phyloP scores from a whole-genome alignment of 2,329 filamentous ascomycete genomes.

The Zymoseptoria crescenta region DNA sequence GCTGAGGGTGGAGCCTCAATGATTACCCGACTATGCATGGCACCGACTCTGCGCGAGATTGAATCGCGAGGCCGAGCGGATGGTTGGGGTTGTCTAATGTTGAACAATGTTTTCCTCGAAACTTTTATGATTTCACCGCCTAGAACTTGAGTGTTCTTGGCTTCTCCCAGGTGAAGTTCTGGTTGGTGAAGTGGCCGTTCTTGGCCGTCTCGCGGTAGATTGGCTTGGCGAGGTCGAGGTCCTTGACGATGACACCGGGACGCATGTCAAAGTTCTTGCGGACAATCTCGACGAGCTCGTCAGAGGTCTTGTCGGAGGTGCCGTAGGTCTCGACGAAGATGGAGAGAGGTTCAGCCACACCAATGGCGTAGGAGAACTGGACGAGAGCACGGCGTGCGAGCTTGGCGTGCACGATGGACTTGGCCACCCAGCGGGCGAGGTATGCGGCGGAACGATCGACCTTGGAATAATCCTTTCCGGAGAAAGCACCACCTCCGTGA shows the following conservation, averaged over 20 bases:
- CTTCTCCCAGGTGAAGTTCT: constrained; percentile 96
- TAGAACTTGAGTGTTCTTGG: constrained; percentile 92
- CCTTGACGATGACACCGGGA: constrained; percentile 96
- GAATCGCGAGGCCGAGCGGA: constrained; percentile 3
- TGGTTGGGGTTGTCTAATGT: constrained; percentile 3
- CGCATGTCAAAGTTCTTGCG: constrained; percentile 94
- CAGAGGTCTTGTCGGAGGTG: constrained; percentile 79
- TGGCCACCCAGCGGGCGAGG: constrained; percentile 96
- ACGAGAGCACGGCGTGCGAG: constrained; percentile 89
- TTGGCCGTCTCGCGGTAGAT: constrained; percentile 99
- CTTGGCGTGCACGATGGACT: constrained; percentile 84
- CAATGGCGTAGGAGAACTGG: constrained; percentile 98
- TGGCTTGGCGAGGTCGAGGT: constrained; percentile 88
- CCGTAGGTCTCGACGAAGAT: constrained; percentile 98
- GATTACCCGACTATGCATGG: constrained; percentile 7
- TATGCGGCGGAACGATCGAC: constrained; percentile 98
- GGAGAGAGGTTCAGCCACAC: constrained; percentile 94
- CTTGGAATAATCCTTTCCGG: constrained; percentile 99
- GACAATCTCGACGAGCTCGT: constrained; percentile 93
- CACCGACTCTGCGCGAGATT: constrained; percentile 7
- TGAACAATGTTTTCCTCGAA: constrained; percentile 3
- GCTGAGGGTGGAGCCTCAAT: constrained; percentile 10
- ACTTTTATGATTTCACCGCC: constrained; percentile 24
- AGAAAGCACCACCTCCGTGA: constrained; percentile 99
- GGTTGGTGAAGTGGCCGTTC: constrained; percentile 99